Base-by-base conservation (phyloP, 441 rosid species). In the Hura crepitans region DNA sequence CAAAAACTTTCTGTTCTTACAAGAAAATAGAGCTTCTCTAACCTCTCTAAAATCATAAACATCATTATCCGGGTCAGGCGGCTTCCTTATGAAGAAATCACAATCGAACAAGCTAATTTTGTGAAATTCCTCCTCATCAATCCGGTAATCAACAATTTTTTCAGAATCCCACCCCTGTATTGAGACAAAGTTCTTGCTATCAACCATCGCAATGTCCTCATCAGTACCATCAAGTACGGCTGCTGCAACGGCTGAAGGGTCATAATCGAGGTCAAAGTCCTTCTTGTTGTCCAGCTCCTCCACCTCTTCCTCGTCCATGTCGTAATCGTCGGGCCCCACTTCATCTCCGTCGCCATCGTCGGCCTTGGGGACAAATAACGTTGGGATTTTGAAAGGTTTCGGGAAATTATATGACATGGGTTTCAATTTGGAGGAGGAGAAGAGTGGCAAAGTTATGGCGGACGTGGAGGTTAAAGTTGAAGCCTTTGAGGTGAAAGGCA, bases 31-130 rank as follows among this genome's bases (percentile, higher is more conserved):
- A 12, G 0, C 14, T 3, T 17, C 37, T 54, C 85, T n/a, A 10
- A 91, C 98, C 98, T 91, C 97, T 61, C 96, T 82, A 81, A 93
- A 93, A 74, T 93, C 98, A 74, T 88, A 93, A 46, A 93, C 98
- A 79, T 91, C 93, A 54, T 87, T 78, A 65, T 93, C 98, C 2
- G 95, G 96, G 77, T 91, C 97, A 42, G 96, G 98, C 2, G 98
- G 95, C 75, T 87, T 91, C 81, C 98, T 79, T 62, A 93, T 91
- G 46, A 93, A 93, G 84, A 93, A 91, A 76, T 91, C 97, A 65
- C 97, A 93, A 25, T 93, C 92, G 18, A 89, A 14, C 80, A 93
- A 79, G 78, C 93, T 81, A 49, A 93, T 84, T 79, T 88, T 93
- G 53, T 91, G 97, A 51, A 93, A 93, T 61, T 93, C 98, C 15